phyloP scores from a whole-genome alignment of 176 grass and related monocot genomes.

The Rhynchospora tenuis region DNA sequence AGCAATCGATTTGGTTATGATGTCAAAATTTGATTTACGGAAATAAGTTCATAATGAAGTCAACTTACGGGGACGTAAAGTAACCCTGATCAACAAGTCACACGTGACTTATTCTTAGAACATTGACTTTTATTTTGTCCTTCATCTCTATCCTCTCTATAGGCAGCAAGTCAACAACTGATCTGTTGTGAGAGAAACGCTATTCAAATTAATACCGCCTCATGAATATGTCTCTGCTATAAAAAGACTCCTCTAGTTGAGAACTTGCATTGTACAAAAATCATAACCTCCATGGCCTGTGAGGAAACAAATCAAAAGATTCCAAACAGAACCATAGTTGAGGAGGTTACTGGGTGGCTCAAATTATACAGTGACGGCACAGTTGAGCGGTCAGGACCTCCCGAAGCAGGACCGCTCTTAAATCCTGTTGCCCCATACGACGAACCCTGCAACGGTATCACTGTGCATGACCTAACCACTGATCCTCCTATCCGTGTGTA shows the following conservation, averaged over 20 bases:
- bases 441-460: constrained; percentile 26
- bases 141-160: background rate
- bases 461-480: constrained; percentile 33
- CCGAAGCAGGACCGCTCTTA: constrained; percentile 12
- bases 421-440: constrained; percentile 16
- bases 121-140: background rate
- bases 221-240: background rate
- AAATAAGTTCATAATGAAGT: no score
- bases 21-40: no score
- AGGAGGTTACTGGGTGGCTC: constrained; percentile 31
- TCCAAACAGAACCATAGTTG: constrained; percentile 12
- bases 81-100: no score
- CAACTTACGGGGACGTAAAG: no score
- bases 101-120: no score
- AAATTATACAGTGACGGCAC: constrained; percentile 33
- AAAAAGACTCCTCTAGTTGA: background rate
- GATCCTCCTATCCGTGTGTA: constrained; percentile 27
- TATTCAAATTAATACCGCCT: background rate
- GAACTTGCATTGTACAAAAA: background rate
- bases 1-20: no score
- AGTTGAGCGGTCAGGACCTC: constrained; percentile 21
- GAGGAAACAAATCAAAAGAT: background rate
- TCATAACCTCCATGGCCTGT: constrained; percentile 6
- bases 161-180: background rate
- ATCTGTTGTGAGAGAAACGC: background rate